These are phyloP conservation scores for Picea sitchensis DNA, from an alignment of 75 land plant genomes.

Conservation along the genomic window DNA sequence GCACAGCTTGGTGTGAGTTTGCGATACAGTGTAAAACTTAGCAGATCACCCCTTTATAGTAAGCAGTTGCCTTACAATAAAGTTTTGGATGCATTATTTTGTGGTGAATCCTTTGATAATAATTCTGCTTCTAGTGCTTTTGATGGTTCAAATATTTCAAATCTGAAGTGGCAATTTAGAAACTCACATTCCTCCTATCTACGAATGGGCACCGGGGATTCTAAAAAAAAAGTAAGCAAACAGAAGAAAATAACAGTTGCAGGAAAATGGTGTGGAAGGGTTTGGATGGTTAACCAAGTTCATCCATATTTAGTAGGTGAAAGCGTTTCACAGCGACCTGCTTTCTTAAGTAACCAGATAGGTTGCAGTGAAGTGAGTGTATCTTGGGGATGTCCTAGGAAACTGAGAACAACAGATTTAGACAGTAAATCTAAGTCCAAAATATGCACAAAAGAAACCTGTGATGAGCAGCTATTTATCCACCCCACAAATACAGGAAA, in stretches of 20 bases:
- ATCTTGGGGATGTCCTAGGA: neutral
- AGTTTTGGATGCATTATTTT: slow-evolving; percentile 54
- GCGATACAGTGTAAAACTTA: slow-evolving; percentile 51
- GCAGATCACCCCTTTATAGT: slow-evolving; percentile 62
- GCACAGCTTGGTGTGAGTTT: slow-evolving; percentile 76
- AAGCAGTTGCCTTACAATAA: slow-evolving; percentile 76
- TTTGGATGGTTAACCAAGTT: slow-evolving; percentile 89
- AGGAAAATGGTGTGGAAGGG: slow-evolving; percentile 93
- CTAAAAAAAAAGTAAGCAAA: slow-evolving; percentile 37
- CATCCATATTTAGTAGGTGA: slow-evolving; percentile 54
- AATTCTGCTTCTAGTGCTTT: neutral
- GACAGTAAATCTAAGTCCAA: neutral
- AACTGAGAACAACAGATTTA: neutral
- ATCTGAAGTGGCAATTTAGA: slow-evolving; percentile 37
- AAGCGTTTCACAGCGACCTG: slow-evolving; percentile 1
- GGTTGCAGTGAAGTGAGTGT: neutral
- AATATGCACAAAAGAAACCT: neutral
- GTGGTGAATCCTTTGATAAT: slow-evolving; percentile 5
- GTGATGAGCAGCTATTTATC: neutral
- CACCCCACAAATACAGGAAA: neutral
- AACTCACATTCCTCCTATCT: slow-evolving; percentile 33
- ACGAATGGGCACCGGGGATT: neutral
- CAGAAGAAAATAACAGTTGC: slow-evolving; percentile 48
- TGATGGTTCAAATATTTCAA: slow-evolving; percentile 17
- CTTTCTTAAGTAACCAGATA: slow-evolving; percentile 1